Percentiles rank a stretch among this genome's conserved stretches.
Evolutionary conservation across 331 rosid species (phyloP).

Genomic region (Arachis monticola): DNA sequence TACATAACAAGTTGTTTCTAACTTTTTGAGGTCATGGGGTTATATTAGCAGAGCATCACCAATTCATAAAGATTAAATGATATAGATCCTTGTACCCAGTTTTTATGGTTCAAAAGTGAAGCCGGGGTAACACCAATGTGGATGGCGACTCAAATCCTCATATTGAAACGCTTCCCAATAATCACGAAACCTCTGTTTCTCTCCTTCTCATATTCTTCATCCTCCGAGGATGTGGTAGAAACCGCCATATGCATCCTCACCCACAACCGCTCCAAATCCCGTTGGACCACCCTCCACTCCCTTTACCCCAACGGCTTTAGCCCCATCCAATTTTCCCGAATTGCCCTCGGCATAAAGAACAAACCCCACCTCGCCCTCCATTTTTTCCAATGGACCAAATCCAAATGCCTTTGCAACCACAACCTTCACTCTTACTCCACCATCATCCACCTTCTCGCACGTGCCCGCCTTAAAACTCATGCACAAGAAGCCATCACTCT

Average conservation of each 20-base stretch:
- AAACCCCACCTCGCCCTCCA: conserved; percentile 76
- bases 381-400: conserved; percentile 69
- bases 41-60: conserved; percentile 29
- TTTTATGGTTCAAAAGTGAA: not conserved
- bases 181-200: not conserved
- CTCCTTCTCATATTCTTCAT: conserved; percentile 39
- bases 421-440: conserved; percentile 68
- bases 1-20: conserved; percentile 32
- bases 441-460: conserved; percentile 73
- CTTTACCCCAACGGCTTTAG: conserved; percentile 60
- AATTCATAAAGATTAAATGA: too few relatives aligned
- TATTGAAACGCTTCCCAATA: not conserved
- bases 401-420: conserved; percentile 65
- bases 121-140: not conserved
- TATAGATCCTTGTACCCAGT: not conserved
- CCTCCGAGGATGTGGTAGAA: conserved; percentile 30
- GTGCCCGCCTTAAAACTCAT: conserved; percentile 59
- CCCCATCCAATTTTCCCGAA: conserved; percentile 63
- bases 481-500: conserved; percentile 56
- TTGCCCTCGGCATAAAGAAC: conserved; percentile 59
- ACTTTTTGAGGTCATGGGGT: conserved; percentile 29
- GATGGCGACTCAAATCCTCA: conserved; percentile 47
- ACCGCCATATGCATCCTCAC: conserved; percentile 61
- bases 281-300: conserved; percentile 67
- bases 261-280: conserved; percentile 75